Evolutionary conservation across 2,329 filamentous ascomycete genomes (phyloP), one percentile per base, ranked within the genome.

Genomic region (Cladophialophora yegresii): DNA sequence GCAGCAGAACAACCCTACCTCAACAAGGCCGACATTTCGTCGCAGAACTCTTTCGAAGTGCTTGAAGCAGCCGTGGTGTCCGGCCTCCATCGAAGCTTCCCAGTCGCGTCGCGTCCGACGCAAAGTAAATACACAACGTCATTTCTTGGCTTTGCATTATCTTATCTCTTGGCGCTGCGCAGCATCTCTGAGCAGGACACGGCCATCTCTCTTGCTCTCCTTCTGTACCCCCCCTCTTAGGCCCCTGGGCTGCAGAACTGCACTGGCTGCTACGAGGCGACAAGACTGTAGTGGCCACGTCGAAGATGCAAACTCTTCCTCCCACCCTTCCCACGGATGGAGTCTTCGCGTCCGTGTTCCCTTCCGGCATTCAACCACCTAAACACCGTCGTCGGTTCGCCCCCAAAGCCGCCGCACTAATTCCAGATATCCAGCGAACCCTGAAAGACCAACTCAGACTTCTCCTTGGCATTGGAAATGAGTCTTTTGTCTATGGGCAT

Each of bases 401-500:
- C 7, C 45, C 59, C 3, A 26, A 43, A 8, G 60, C 62, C 23
- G 43, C 47, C 7, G 49, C 47, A n/a, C 47, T 30, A 10, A 54
- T 69, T 23, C 62, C 67, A 26, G 62, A 57, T 5, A 69, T 67
- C 22, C 51, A 54, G 23, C 23, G 30, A 23, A 9, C 40, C 10
- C 43, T 69, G 22, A 47, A 51, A 22, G 12, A 16, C 10, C 62
- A 63, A 23, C 49, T 69, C n/a, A 54, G 50, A 55, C n/a, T 54
- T 13, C 62, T 69, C n/a, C 62, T 69, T n/a, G 67, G 67, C 22
- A 65, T 69, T 13, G 62, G 63, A 7, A 57, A 63, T 47, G 64
- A 69, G 36, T 9, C 9, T 4, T 69, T 62, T 28, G 36, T 65
- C 47, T 67, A 67, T 45, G 67, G 67, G 1, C 53, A 59, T 10